Conservation (phyloP, 164 flowering plant genomes). For the Dillenia turbinata region DNA sequence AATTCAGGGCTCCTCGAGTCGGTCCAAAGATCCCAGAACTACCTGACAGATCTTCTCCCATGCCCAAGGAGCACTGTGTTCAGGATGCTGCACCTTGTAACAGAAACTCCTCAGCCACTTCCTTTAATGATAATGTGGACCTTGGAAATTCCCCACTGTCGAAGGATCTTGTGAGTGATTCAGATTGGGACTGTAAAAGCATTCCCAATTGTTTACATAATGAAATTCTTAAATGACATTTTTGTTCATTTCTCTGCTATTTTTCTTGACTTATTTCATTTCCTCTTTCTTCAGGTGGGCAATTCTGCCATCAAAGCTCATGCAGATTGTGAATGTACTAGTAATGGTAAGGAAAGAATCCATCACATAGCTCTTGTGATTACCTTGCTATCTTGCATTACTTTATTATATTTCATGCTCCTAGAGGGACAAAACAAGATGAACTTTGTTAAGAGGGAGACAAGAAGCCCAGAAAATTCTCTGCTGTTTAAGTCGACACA, state of each 20-base stretch:
- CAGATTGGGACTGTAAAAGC: neutral
- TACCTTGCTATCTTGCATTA: neutral
- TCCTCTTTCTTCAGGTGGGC: constrained; percentile 30
- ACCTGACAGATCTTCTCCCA: constrained; percentile 21
- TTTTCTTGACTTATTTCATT: neutral
- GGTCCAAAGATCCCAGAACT: constrained; percentile 30
- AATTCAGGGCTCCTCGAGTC: constrained; percentile 62
- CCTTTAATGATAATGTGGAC: constrained; percentile 11
- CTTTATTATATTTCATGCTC: constrained; percentile 8
- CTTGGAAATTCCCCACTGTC: constrained; percentile 12
- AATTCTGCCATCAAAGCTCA: constrained; percentile 11
- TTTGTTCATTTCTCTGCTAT: neutral
- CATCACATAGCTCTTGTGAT: neutral
- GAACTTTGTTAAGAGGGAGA: constrained; percentile 12
- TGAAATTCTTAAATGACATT: too few relatives aligned
- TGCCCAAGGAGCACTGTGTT: constrained; percentile 10
- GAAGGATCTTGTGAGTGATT: constrained; percentile 28
- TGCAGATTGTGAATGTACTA: constrained; percentile 16
- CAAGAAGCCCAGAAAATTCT: constrained; percentile 16
- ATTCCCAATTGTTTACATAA: too few relatives aligned
- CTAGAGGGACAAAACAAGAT: constrained; percentile 8
- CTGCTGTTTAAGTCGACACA: constrained; percentile 17
- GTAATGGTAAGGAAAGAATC: constrained; percentile 31
- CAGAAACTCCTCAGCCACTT: constrained; percentile 13
- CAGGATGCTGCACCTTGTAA: constrained; percentile 24